Base-by-base conservation (phyloP, 768 basidiomycete genomes). In the Gloeopeniophorella convolvens region DNA sequence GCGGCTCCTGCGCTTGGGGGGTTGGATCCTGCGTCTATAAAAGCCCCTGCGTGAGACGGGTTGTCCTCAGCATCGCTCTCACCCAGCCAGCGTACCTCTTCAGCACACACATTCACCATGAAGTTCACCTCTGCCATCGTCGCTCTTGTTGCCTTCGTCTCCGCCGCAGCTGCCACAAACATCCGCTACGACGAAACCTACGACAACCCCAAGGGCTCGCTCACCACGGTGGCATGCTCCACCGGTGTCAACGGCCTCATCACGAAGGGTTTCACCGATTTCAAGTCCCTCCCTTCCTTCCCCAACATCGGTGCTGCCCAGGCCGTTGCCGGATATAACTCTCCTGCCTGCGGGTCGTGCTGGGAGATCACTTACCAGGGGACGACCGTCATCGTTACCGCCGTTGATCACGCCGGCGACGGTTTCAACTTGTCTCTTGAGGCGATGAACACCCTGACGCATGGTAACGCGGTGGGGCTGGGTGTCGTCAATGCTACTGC, bases 401-500 rank as follows among this genome's bases (percentile, higher is more conserved):
- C 61, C 20, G 44, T 70, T 45, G 68, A 68, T 56, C 59, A 60
- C 49, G 55, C 64, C 30, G 60, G 45, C 23, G 56, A 52, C 20
- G 66, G 67, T n/a, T 68, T 68, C 62, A 68, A 68, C 54, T 59
- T 71, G 36, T 60, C 68, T 27, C 50, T 61, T 28, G 61, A 56
- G 57, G 67, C 68, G 45, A 63, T 70, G 68, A 60, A 70, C 46
- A 44, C 30, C 12, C 59, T 70, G 51, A 70, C 69, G 45, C 64
- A 67, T 40, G 69, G 67, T 30, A 64, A 75, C 56, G 81, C 73
- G 0, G 67, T 62, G 36, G 59, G 69, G 27, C 60, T 77, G 21
- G 82, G 82, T 8, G 65, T 73, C 21, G 68, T 83, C 18, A 39
- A 67, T 13, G 77, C 78, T 12, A 66, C 62, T 8, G 65, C 75